Percentiles rank a stretch among this genome's conserved stretches.
Conservation (phyloP, 208 protist species). For the Wallacemonas sp. region DNA sequence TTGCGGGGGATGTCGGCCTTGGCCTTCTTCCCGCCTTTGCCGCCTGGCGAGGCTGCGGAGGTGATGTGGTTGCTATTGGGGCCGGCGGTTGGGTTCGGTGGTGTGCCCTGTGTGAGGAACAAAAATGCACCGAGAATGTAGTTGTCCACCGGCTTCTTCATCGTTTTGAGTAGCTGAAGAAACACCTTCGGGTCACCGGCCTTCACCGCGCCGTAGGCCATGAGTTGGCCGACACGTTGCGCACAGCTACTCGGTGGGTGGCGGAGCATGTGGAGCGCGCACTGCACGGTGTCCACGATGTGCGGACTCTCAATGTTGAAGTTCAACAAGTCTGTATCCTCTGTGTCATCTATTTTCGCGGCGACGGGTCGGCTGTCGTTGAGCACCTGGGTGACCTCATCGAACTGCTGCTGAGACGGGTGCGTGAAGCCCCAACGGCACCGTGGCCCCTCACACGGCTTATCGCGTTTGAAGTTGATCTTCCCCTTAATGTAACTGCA, state of each 20-base stretch:
- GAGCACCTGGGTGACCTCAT: conserved; percentile 81
- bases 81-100: conserved; percentile 16
- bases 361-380: conserved; percentile 81
- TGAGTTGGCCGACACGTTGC: conserved; percentile 67
- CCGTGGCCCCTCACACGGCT: conserved; percentile 81
- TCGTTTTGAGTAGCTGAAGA: conserved; percentile 88
- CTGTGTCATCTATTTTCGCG: conserved; percentile 72
- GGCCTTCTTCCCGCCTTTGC: conserved; percentile 39
- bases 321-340: conserved; percentile 64
- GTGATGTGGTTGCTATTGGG: conserved; percentile 10
- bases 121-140: conserved; percentile 84
- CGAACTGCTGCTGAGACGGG: conserved; percentile 78
- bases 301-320: conserved; percentile 76
- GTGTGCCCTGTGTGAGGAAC: conserved; percentile 66
- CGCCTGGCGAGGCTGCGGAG: not conserved
- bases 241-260: conserved; percentile 65
- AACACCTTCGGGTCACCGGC: conserved; percentile 76
- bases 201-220: conserved; percentile 80
- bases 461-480: conserved; percentile 91
- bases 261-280: conserved; percentile 85
- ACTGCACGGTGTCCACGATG: conserved; percentile 87
- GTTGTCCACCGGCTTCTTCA: conserved; percentile 86
- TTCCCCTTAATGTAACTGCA: conserved; percentile 91
- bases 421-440: conserved; percentile 88
- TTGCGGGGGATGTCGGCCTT: conserved; percentile 31